Conservation (phyloP, 179 eudicot species). For the Drosera spatulata region DNA sequence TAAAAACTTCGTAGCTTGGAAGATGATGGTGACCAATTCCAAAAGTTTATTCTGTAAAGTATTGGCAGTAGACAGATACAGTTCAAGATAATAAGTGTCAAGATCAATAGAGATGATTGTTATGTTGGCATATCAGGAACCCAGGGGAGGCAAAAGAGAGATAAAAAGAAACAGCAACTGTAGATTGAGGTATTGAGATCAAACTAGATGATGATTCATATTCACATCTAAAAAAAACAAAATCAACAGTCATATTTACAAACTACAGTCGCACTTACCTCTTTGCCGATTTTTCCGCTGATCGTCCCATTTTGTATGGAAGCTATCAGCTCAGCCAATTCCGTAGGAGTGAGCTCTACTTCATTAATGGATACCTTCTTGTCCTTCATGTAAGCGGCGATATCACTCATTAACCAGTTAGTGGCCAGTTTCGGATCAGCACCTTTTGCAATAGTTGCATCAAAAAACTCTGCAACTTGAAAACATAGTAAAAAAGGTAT, state of each 20-base stretch:
- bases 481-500: slow-evolving; percentile 5
- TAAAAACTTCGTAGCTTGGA: not conserved
- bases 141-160: too few relatives aligned
- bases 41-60: too few relatives aligned
- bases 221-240: not conserved
- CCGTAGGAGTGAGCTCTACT: slow-evolving; percentile 64
- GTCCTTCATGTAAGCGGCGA: slow-evolving; percentile 87
- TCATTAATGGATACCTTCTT: slow-evolving; percentile 61
- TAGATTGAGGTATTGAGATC: not conserved
- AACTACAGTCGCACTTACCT: slow-evolving; percentile 28
- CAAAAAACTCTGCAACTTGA: slow-evolving; percentile 87
- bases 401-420: slow-evolving; percentile 97
- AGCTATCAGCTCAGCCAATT: slow-evolving; percentile 72
- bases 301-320: slow-evolving; percentile 78
- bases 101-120: too few relatives aligned
- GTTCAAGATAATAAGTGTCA: too few relatives aligned
- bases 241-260: not conserved
- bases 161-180: too few relatives aligned
- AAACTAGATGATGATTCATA: not conserved
- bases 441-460: slow-evolving; percentile 60
- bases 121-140: too few relatives aligned
- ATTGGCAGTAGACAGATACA: too few relatives aligned
- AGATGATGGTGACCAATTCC: not conserved
- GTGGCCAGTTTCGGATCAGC: slow-evolving; percentile 87
- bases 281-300: slow-evolving; percentile 95